Evolutionary conservation across 306 rosid species (phyloP).

Genomic region (Castanea crenata): DNA sequence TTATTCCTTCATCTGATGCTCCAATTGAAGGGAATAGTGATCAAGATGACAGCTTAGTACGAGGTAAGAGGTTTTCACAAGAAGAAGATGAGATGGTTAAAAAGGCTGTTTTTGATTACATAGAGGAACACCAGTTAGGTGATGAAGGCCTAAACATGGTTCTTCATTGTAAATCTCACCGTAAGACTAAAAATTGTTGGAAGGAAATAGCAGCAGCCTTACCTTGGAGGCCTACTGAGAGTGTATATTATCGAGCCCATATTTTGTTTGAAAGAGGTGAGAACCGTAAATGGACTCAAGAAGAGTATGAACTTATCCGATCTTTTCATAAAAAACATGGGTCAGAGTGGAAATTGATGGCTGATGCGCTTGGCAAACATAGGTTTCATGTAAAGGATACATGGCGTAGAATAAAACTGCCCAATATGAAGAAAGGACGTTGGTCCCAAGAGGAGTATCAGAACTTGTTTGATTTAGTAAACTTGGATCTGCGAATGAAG

Average conservation of each 20-base stretch:
- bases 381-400: conserved; percentile 68
- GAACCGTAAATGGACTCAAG: conserved; percentile 49
- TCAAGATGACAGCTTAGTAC: conserved; percentile 18
- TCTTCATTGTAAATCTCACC: conserved; percentile 32
- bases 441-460: conserved; percentile 81
- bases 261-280: conserved; percentile 50
- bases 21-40: conserved; percentile 2
- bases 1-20: conserved; percentile 26
- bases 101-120: conserved; percentile 49
- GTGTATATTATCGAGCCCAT: conserved; percentile 61
- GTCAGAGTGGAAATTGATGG: conserved; percentile 56
- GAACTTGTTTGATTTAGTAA: conserved; percentile 66
- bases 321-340: conserved; percentile 47
- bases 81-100: conserved; percentile 65
- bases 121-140: conserved; percentile 51
- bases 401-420: conserved; percentile 61
- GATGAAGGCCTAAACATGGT: conserved; percentile 58
- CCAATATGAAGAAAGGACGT: conserved; percentile 31
- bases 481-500: conserved; percentile 58
- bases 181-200: conserved; percentile 58
- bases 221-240: conserved; percentile 39
- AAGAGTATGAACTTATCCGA: conserved; percentile 47
- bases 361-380: conserved; percentile 55
- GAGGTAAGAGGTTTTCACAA: conserved; percentile 59
- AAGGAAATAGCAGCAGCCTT: conserved; percentile 48